Base-by-base conservation (phyloP, 768 basidiomycete species). In the Solioccasus polychromus region DNA sequence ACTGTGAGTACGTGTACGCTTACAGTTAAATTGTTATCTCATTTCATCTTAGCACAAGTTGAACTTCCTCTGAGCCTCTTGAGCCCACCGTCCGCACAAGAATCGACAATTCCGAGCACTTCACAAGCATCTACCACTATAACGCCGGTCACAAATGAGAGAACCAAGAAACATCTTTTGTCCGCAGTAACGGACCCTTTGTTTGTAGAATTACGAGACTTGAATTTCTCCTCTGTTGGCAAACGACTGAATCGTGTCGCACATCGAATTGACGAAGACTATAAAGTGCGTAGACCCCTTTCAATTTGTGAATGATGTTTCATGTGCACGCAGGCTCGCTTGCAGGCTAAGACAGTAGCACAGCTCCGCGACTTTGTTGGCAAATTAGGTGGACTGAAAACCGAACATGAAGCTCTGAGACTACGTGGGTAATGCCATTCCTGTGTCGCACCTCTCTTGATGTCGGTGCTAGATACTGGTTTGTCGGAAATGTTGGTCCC, bases 281-380 rank as follows among this genome's bases (percentile, higher is more conserved):
- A 95, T 68, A 92, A 95, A 72, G 89, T 86, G 47, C 45, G 69
- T 15, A 26, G 6, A 25, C 30, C 20, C 7, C 0, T 22, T 23
- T 35, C 26, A 14, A 23, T 24, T 34, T 31, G 14, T 23, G 37
- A 49, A 35, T 40, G 20, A 31, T 30, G 23, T 44, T 36, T 55
- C 36, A 47, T 19, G 26, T 32, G 10, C 15, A 35, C 18, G 11
- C 58, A 91, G 88, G 83, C 85, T 36, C 81, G 88, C 46, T 79
- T 90, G 44, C 83, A 92, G 67, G 82, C 92, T 15, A 91, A 92
- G 68, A 94, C 92, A 11, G 87, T 94, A 15, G 81, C 87, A 10
- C 91, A 99, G 66, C 72, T 99, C 57, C 80, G 86, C 46, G 91
- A 93, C 60, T 97, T 99, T 67, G 96, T 99, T 17, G 93, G 94